phyloP scores from a whole-genome alignment of 2,329 filamentous ascomycete genomes.

The Chlorencoelia australis region DNA sequence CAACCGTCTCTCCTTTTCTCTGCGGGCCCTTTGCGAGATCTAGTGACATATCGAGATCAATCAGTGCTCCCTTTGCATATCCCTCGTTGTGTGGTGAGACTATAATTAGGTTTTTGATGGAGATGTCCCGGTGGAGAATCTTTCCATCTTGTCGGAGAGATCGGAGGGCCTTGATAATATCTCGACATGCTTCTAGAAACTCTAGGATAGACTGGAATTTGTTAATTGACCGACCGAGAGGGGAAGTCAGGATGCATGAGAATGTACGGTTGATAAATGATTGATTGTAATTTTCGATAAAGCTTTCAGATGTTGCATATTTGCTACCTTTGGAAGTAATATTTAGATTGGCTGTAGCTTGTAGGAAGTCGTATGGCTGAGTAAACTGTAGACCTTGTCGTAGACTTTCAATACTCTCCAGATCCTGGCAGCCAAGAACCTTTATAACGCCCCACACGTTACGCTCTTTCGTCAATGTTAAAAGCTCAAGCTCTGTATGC shows the following conservation, averaged over 20 bases:
- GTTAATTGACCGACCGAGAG: not conserved
- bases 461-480: not conserved
- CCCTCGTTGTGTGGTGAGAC: not conserved
- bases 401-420: not conserved
- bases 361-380: not conserved
- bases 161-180: not conserved
- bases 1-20: not conserved
- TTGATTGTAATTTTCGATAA: not conserved
- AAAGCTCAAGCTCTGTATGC: not conserved
- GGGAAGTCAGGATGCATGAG: not conserved
- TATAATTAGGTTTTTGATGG: not conserved
- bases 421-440: not conserved
- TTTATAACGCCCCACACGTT: not conserved
- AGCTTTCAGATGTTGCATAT: too few relatives aligned
- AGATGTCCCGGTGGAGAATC: not conserved
- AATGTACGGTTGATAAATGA: not conserved
- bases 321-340: too few relatives aligned
- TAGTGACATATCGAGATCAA: not conserved
- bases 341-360: not conserved
- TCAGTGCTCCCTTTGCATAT: not conserved
- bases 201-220: not conserved
- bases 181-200: not conserved
- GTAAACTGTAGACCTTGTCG: not conserved
- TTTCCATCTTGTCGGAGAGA: not conserved
- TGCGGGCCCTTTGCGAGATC: not conserved